Base-by-base conservation (phyloP, 1,284 basidiomycete genomes). In the Earliella scabrosa region DNA sequence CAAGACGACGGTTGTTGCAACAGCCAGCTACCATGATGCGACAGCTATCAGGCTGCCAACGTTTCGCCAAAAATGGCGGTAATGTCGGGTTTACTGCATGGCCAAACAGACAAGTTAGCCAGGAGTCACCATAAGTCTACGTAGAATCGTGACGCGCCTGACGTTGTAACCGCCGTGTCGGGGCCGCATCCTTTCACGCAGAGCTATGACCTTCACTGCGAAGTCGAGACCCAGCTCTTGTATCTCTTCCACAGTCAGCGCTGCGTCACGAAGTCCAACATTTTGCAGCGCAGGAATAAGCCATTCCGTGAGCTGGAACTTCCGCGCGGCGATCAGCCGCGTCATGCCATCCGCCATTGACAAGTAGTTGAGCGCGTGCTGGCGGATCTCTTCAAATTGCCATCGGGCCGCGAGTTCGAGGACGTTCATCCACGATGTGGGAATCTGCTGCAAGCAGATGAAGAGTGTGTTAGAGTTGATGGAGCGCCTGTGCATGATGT, bases 361-460 rank as follows among this genome's bases (percentile, higher is more conserved):
- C n/a, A 50, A 21, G 5, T 32, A 32, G 27, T 32, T 26, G 14
- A 50, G 26, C 2, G 48, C 48, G 14, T 23, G 24, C 18, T 23
- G 20, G 8, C 48, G 20, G 13, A 41, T 13, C 9, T 6, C 0
- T 9, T 18, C 7, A 10, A 50, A 40, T 10, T 50, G 21, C 48
- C 48, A 50, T 31, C 27, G 6, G n/a, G 38, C 27, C 8, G 48
- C 38, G 26, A 50, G 48, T 26, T 41, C 32, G 48, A 50, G 48
- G 8, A 50, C 48, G 7, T 36, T 20, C 2, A 41, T 11, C 48
- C 48, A 50, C 20, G 48, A 50, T 18, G 20, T 31, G 8, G 48
- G 26, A 4, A 39, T n/a, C n/a, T n/a, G n/a, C n/a, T n/a, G n/a
- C n/a, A n/a, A n/a, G n/a, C n/a, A n/a, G n/a, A n/a, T n/a, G n/a